Conservation (phyloP, 495 filamentous ascomycete genomes). For the Lepraria neglecta region DNA sequence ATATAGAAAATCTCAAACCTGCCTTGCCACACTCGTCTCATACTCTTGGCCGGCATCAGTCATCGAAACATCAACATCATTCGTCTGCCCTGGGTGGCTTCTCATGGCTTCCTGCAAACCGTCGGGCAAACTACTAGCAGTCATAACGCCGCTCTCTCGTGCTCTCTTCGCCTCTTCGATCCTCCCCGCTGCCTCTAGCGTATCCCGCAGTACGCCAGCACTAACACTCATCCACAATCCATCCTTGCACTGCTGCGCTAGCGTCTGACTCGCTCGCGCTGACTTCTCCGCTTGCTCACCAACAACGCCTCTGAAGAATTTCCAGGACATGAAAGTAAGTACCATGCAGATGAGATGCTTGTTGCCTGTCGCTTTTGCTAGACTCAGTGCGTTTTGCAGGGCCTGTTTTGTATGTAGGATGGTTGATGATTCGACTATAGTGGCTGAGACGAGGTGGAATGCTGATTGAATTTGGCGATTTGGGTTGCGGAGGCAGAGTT, state of each 20-base stretch:
- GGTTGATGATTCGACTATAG: conserved; percentile 42
- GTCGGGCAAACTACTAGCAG: conserved; percentile 41
- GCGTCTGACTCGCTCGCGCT: conserved; percentile 62
- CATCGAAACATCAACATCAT: conserved; percentile 9
- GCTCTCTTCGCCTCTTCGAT: conserved; percentile 50
- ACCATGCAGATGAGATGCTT: conserved; percentile 72
- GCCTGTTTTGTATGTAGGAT: conserved; percentile 71
- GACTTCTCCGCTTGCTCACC: conserved; percentile 89
- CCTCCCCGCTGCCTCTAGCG: conserved; percentile 65
- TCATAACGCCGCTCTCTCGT: conserved; percentile 40
- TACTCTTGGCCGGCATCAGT: conserved; percentile 4
- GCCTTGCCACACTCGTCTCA: background rate
- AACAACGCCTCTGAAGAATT: conserved; percentile 79
- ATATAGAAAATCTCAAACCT: background rate
- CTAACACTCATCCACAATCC: conserved; percentile 80
- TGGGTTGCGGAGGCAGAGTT: conserved; percentile 58
- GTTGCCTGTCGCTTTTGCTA: conserved; percentile 51
- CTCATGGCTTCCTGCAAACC: conserved; percentile 32
- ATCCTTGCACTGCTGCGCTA: conserved; percentile 71
- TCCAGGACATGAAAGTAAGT: conserved; percentile 75
- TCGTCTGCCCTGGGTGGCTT: background rate
- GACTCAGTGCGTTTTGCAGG: conserved; percentile 59
- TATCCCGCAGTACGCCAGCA: conserved; percentile 70
- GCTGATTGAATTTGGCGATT: conserved; percentile 60
- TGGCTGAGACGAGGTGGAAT: conserved; percentile 70